Evolutionary conservation across 169 alveolate species (phyloP).

Genomic region (Eimeria praecox): DNA sequence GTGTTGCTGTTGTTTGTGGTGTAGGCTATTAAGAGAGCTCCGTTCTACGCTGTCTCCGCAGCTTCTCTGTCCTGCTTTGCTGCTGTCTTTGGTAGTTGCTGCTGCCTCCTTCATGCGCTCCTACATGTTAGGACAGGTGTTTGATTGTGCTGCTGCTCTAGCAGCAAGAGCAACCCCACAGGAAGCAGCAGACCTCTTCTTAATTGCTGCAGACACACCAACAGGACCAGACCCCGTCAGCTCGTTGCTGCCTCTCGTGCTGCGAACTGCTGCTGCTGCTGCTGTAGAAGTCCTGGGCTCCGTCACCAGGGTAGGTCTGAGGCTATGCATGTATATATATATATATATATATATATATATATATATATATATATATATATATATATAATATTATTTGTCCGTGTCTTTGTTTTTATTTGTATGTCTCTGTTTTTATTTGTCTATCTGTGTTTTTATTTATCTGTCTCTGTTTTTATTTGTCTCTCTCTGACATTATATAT

Average conservation of each 20-base stretch:
- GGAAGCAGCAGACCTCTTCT: constrained; percentile 13
- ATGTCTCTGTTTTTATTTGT: no score
- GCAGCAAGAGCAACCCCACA: neutral
- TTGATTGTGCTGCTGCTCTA: constrained; percentile 69
- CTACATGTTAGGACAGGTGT: constrained; percentile 45
- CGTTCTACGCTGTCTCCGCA: constrained; percentile 42
- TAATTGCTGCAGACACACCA: neutral
- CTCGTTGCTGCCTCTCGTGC: constrained; percentile 53
- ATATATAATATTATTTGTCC: no score
- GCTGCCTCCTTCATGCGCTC: constrained; percentile 59
- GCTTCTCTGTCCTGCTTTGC: constrained; percentile 51
- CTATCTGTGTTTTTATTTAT: no score
- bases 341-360: no score
- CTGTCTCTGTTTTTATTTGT: no score
- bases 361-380: no score
- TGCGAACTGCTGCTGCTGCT: constrained; percentile 38
- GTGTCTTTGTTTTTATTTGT: no score
- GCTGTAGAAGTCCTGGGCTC: constrained; percentile 25
- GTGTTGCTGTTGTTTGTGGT: constrained; percentile 9
- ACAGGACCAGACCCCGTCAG: neutral
- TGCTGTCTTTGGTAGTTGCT: constrained; percentile 43
- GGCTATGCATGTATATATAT: neutral
- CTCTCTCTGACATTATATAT: no score
- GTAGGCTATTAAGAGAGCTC: constrained; percentile 66
- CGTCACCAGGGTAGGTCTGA: constrained; percentile 14